Evolutionary conservation across 805 yeast genomes (phyloP), one percentile per base, ranked within the genome.

Genomic region (Saccharomycopsis synnaedendra): DNA sequence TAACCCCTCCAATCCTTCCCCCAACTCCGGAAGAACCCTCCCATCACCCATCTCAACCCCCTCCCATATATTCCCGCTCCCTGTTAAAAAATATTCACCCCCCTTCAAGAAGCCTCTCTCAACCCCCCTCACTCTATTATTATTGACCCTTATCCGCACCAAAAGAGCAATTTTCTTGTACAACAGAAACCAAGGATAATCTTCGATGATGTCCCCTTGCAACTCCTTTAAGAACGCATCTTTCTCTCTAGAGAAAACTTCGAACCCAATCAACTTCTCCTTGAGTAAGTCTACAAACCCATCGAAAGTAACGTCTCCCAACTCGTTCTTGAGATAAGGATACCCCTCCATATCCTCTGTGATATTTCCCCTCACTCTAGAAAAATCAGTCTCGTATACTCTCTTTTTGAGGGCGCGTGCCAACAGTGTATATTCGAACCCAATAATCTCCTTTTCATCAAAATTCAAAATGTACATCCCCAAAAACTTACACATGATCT

Each of bases 111-210:
- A 41, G n/a, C 19, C 19, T 3, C 30, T 30, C 19, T 41, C 43
- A 41, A 41, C 19, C 30, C n/a, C 29, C 30, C 29, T n/a, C 32
- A 41, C 19, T 30, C 3, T 32, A 10, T 6, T 4, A 37, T 49
- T 49, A 30, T 36, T 37, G 37, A 36, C 43, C 45, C 45, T 47
- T 39, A 51, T 45, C 37, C 42, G 45, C 43, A 42, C 44, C 19
- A 47, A 42, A 4, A 79, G 67, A 44, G 66, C 70, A 36, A 85
- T 58, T 61, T 86, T 86, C 54, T 69, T 73, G 54, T 69, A 72
- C 45, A 72, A 64, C 53, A 72, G 68, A 66, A 81, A 86, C 88
- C 95, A 83, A 1, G 96, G 88, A 56, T 75, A 82, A 56, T 86
- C 97, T 40, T 71, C 65, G 1, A 70, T 62, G 47, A 80, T 74